Percentiles rank a stretch among this genome's conserved stretches.
Conservation (phyloP, 768 basidiomycete species). For the Lepiota venenata region DNA sequence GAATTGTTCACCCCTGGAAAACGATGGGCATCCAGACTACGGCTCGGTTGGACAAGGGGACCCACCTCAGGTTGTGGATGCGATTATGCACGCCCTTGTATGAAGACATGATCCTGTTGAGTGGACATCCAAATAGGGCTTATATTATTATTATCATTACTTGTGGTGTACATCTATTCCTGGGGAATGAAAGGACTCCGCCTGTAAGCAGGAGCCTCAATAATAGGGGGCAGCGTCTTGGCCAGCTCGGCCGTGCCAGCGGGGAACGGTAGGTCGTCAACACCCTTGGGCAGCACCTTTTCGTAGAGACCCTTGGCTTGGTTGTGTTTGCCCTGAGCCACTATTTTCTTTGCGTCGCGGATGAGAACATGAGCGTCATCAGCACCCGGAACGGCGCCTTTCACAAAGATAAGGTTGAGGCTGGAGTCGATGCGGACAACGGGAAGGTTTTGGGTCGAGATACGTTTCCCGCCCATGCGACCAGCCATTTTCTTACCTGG, state of each 20-base stretch:
- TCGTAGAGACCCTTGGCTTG: constrained; percentile 71
- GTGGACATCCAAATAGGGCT: background rate
- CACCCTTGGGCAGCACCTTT: constrained; percentile 76
- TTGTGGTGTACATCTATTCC: constrained; percentile 38
- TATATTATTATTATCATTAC: constrained; percentile 14
- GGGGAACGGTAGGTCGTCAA: constrained; percentile 88
- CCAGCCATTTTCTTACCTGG: constrained; percentile 99
- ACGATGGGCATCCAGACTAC: background rate
- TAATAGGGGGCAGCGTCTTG: constrained; percentile 55
- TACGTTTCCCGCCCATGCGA: constrained; percentile 78
- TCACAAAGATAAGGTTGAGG: constrained; percentile 87
- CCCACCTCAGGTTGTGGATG: constrained; percentile 51
- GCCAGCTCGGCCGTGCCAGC: constrained; percentile 83
- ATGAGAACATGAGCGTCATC: constrained; percentile 87
- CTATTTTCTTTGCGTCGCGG: constrained; percentile 87
- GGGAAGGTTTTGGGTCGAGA: constrained; percentile 83
- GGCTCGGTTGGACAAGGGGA: background rate
- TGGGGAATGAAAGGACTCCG: constrained; percentile 77
- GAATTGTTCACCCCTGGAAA: constrained; percentile 65
- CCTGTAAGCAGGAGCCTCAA: constrained; percentile 71
- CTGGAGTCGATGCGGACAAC: constrained; percentile 85
- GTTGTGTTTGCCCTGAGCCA: constrained; percentile 59
- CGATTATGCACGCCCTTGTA: constrained; percentile 16
- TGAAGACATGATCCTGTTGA: constrained; percentile 9
- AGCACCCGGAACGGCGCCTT: constrained; percentile 87